These are phyloP conservation scores for Amanita inopinata DNA, from an alignment of 768 basidiomycete genomes.

Conservation along the genomic window DNA sequence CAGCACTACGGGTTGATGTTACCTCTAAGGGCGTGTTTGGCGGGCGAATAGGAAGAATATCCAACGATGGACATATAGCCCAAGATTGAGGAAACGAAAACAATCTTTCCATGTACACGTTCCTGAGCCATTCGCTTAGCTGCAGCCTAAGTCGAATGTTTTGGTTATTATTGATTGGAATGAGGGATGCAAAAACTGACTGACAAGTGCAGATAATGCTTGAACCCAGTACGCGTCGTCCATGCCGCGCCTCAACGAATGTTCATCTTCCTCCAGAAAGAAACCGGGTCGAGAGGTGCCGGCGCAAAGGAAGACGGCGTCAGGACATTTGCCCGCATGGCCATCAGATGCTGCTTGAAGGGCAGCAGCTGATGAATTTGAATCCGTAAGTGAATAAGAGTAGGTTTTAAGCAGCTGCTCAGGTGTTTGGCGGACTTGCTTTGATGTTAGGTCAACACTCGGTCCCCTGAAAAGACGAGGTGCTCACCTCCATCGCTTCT, in stretches of 20 bases:
- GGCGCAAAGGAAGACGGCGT: conserved; percentile 74
- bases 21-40: conserved; percentile 84
- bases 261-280: conserved; percentile 60
- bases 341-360: conserved; percentile 48
- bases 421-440: conserved; percentile 45
- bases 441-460: background rate
- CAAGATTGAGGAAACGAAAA: conserved; percentile 67
- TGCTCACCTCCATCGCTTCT: conserved; percentile 51
- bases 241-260: conserved; percentile 42
- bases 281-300: conserved; percentile 64
- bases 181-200: conserved; percentile 10
- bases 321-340: conserved; percentile 52
- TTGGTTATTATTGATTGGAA: background rate
- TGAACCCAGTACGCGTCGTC: conserved; percentile 38
- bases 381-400: conserved; percentile 53
- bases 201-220: conserved; percentile 48
- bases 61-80: conserved; percentile 73
- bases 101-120: conserved; percentile 55
- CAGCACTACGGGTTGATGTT: conserved; percentile 7
- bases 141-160: conserved; percentile 38
- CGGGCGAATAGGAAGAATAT: conserved; percentile 72
- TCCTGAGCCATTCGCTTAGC: conserved; percentile 53
- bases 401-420: conserved; percentile 56
- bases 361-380: conserved; percentile 46
- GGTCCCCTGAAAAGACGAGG: conserved; percentile 26